Evolutionary conservation across 78 protist genomes (phyloP).

Genomic region (Emiliania huxleyi): DNA sequence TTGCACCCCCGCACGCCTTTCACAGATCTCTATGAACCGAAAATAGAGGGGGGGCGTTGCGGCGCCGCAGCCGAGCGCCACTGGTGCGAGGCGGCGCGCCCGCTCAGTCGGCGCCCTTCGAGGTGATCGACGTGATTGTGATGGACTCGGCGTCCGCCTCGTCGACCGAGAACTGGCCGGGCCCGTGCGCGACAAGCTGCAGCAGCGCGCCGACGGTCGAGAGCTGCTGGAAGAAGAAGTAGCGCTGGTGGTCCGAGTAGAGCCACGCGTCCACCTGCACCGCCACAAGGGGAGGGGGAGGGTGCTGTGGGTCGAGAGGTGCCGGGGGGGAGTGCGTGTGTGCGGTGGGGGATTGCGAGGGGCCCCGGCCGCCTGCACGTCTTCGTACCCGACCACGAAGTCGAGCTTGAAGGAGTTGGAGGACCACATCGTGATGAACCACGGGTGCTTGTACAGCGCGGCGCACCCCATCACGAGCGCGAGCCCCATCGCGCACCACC

Average conservation of each 20-base stretch:
- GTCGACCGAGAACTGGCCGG: neutral
- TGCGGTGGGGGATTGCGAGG: no score
- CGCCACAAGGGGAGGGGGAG: no score
- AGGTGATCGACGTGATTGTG: neutral
- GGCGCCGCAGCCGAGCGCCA: no score
- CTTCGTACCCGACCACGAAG: neutral
- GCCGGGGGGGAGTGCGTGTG: no score
- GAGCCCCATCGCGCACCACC: neutral
- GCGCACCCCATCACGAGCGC: neutral
- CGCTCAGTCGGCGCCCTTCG: neutral
- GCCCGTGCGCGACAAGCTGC: neutral
- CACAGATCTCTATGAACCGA: no score
- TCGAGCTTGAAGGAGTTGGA: neutral
- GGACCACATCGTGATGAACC: neutral
- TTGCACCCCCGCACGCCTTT: no score
- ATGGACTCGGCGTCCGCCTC: neutral
- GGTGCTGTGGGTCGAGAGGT: no score
- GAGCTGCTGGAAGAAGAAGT: slow-evolving; percentile 17
- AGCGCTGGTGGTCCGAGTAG: neutral
- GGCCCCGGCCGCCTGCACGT: neutral
- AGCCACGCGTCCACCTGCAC: neutral
- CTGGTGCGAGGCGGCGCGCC: no score
- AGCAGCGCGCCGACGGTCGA: slow-evolving; percentile 4
- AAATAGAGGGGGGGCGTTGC: no score
- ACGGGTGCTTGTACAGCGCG: neutral